Evolutionary conservation across 2,329 filamentous ascomycete genomes (phyloP).

Genomic region (Dothidotthia symphoricarpi): DNA sequence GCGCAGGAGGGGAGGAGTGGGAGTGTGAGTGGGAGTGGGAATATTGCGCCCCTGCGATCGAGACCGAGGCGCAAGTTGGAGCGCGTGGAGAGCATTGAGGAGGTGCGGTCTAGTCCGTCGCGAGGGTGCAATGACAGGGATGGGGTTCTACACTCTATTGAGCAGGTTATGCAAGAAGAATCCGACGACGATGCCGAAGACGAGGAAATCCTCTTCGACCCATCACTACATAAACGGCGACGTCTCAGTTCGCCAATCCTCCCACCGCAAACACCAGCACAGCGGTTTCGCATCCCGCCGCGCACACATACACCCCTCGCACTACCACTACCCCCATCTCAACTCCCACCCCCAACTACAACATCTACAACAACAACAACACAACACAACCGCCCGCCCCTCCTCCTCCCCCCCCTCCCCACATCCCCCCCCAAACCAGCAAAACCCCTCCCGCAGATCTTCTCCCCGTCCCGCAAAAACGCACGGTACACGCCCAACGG

Average conservation of each 20-base stretch:
- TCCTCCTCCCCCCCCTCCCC: constrained; percentile 39
- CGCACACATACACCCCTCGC: constrained; percentile 5
- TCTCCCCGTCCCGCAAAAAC: constrained; percentile 53
- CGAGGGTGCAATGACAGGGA: constrained; percentile 6
- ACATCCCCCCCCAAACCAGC: constrained; percentile 24
- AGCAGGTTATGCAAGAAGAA: too few relatives aligned
- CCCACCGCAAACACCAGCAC: constrained; percentile 13
- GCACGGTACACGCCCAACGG: constrained; percentile 52
- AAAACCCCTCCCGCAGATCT: constrained; percentile 51
- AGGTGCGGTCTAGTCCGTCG: constrained; percentile 21
- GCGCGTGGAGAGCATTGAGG: constrained; percentile 39
- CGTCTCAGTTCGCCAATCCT: constrained; percentile 17
- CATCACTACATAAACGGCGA: constrained; percentile 25
- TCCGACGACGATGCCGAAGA: constrained; percentile 14
- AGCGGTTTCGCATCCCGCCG: constrained; percentile 28
- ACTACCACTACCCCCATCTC: not conserved
- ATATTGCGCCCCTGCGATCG: too few relatives aligned
- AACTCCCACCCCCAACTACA: not conserved
- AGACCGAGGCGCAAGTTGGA: constrained; percentile 12
- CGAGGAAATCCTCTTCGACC: constrained; percentile 30
- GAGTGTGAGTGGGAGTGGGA: too few relatives aligned
- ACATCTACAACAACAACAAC: constrained; percentile 4
- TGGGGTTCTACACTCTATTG: too few relatives aligned
- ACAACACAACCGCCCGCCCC: constrained; percentile 34
- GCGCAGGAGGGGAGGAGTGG: constrained; percentile 5